These are phyloP conservation scores for Mikania micrantha DNA, from an alignment of 129 eudicot genomes.

Conservation along the genomic window DNA sequence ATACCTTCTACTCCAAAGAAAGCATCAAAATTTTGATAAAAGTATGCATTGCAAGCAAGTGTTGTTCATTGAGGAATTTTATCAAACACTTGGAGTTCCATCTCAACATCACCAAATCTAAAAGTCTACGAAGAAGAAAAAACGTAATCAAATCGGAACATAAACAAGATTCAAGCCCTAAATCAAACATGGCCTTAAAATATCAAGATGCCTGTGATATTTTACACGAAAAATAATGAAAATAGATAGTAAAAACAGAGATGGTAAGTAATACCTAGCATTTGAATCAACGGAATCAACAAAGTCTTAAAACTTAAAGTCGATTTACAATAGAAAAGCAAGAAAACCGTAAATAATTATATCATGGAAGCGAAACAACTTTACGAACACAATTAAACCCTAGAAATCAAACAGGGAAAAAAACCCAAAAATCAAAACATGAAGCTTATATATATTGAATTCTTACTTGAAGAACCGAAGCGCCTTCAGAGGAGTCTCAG, in stretches of 20 bases:
- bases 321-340: background rate
- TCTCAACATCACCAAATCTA: background rate
- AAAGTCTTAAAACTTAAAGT: background rate
- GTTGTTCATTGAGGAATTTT: background rate
- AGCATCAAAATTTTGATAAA: background rate
- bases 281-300: background rate
- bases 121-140: background rate
- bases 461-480: background rate
- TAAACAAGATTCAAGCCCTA: background rate
- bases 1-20: background rate
- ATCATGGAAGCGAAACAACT: background rate
- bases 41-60: background rate
- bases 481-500: background rate
- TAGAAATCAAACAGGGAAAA: background rate
- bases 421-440: background rate
- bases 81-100: conserved; percentile 7
- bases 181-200: background rate
- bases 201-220: background rate
- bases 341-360: background rate
- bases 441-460: background rate
- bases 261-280: background rate
- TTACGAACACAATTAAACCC: background rate
- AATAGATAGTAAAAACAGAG: background rate
- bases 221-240: background rate
- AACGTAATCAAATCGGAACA: background rate